A percentile compares a stretch with the other conserved stretches of the same genome.
Evolutionary conservation across 2,329 filamentous ascomycete species (phyloP).

Genomic region (Colletotrichum tropicale): DNA sequence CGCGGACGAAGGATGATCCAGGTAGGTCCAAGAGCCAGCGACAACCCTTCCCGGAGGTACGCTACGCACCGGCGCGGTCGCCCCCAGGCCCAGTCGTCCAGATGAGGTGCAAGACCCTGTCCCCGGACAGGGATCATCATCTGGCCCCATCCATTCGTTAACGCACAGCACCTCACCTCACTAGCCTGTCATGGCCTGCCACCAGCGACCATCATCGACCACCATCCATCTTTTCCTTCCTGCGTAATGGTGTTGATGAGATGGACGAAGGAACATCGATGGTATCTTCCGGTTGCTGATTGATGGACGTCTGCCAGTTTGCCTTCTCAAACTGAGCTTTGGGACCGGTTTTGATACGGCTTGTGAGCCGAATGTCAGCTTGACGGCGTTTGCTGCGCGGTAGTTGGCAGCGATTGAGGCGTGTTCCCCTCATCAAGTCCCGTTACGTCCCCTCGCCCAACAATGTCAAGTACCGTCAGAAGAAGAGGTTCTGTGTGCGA

Average conservation of each 20-base stretch:
- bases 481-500: neutral
- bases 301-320: neutral
- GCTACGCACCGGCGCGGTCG: neutral
- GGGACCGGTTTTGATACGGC: neutral
- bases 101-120: constrained; percentile 15
- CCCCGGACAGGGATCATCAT: constrained; percentile 16
- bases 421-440: neutral
- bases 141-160: constrained; percentile 10
- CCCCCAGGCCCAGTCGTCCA: neutral
- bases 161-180: neutral
- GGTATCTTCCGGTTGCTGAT: neutral
- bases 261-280: neutral
- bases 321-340: neutral
- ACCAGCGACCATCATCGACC: constrained; percentile 4
- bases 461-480: neutral
- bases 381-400: neutral
- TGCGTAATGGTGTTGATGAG: neutral
- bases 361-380: neutral
- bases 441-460: neutral
- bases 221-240: neutral
- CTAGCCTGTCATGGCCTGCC: neutral
- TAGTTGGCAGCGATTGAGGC: neutral
- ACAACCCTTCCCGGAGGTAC: neutral
- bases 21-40: constrained; percentile 11
- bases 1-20: constrained; percentile 17